Percentiles rank a stretch among this genome's conserved stretches.
phyloP scores from a whole-genome alignment of 2,329 filamentous ascomycete species.

The Botrytis tulipae region DNA sequence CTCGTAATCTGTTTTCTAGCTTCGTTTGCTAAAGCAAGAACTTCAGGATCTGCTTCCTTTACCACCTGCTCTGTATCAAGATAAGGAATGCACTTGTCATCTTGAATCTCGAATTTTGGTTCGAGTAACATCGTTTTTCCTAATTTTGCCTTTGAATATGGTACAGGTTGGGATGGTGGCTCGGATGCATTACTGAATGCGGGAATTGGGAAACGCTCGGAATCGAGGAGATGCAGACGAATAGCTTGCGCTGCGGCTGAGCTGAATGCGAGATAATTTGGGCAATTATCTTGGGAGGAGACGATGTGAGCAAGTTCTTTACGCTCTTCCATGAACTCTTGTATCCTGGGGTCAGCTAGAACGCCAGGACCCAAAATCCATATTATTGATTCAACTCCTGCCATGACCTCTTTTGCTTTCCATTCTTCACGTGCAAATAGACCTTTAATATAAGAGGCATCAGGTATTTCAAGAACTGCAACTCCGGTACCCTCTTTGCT shows the following conservation, averaged over 20 bases:
- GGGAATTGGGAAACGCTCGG: conserved; percentile 69
- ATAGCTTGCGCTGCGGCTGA: conserved; percentile 65
- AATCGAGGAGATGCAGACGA: conserved; percentile 70
- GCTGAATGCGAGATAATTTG: conserved; percentile 72
- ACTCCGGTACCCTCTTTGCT: conserved; percentile 68
- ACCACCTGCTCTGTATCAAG: conserved; percentile 49
- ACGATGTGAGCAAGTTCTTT: conserved; percentile 69
- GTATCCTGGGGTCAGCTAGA: conserved; percentile 58
- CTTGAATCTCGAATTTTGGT: conserved; percentile 40
- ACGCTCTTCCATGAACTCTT: conserved; percentile 66
- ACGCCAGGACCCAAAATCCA: conserved; percentile 80
- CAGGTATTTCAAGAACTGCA: conserved; percentile 77
- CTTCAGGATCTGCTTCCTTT: conserved; percentile 42
- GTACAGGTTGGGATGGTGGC: conserved; percentile 9
- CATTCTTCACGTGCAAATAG: conserved; percentile 73
- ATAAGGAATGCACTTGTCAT: conserved; percentile 47
- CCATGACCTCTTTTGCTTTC: conserved; percentile 62
- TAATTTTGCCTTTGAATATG: conserved; percentile 30
- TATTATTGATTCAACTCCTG: conserved; percentile 64
- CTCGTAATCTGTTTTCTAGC: conserved; percentile 45
- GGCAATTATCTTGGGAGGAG: conserved; percentile 68
- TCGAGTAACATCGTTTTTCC: conserved; percentile 33
- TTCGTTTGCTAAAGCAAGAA: conserved; percentile 52
- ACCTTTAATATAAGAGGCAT: conserved; percentile 64
- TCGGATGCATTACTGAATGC: conserved; percentile 53